Percentiles rank a stretch among this genome's conserved stretches.
Evolutionary conservation across 768 basidiomycete genomes (phyloP).

Genomic region (Trametes maxima): DNA sequence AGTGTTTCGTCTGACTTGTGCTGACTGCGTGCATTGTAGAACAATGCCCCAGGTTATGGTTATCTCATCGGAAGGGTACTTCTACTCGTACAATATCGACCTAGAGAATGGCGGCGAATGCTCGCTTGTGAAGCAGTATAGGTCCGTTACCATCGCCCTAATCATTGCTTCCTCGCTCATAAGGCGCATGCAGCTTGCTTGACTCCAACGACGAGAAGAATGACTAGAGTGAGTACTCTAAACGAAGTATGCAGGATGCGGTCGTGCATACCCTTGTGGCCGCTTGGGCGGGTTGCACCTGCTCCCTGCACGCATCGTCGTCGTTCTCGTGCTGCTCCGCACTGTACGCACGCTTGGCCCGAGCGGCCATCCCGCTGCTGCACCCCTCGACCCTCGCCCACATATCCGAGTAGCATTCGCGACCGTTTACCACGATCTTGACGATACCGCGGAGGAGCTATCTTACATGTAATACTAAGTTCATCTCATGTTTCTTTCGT

Average conservation of each 20-base stretch:
- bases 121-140: conserved; percentile 91
- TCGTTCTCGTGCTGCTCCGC: no score
- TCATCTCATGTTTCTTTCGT: conserved; percentile 2
- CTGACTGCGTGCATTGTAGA: conserved; percentile 40
- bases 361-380: no score
- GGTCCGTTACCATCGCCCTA: conserved; percentile 39
- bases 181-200: conserved; percentile 21
- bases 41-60: conserved; percentile 98
- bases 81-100: conserved; percentile 95
- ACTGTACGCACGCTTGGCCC: no score
- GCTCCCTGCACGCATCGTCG: no score
- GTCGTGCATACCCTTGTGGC: no score
- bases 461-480: conserved; percentile 16
- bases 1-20: not conserved
- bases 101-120: conserved; percentile 96
- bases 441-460: conserved; percentile 14
- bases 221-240: conserved; percentile 1
- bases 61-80: conserved; percentile 91
- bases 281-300: no score
- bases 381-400: no score
- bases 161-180: not conserved
- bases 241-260: no score
- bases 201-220: conserved; percentile 31
- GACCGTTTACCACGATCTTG: not conserved
- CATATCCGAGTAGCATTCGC: not conserved